Base-by-base conservation (phyloP, 164 flowering plant species). In the Vitis amurensis region DNA sequence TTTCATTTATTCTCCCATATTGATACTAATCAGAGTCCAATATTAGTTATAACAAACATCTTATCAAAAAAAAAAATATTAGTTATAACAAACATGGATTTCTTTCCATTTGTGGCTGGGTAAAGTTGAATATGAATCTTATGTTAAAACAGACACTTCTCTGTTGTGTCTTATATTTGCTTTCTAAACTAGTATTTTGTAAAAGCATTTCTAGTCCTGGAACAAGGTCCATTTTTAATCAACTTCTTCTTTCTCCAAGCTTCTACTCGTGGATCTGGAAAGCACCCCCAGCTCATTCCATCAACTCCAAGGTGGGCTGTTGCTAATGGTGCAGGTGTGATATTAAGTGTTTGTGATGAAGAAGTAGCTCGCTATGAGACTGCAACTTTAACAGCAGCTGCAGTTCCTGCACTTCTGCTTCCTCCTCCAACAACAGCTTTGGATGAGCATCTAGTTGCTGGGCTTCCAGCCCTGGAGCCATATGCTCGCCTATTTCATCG, bases 261-360 rank as follows among this genome's bases (percentile, higher is more conserved):
- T 69, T 80, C 85, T 83, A 83, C 86, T 64, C 93, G 92, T 73
- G 97, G 97, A 76, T 91, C 97, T 78, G 98, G 98, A 66, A 94
- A 94, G 79, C 98, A 94, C 86, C 98, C 98, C 19, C 98, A 94
- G 80, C 90, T 91, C 59, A 80, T 94, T 82, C 98, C 93, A 65
- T 91, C 98, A 76, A 94, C 96, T 67, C 97, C 98, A 68, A 86
- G 98, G 67, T 94, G 98, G 98, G 98, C 98, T 64, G 96, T 94
- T 75, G 98, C 98, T 44, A 92, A 94, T 85, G 98, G 98, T 61
- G 98, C 98, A 76, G 98, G 94, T 78, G 98, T 94, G 61, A 94
- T 94, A 71, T 76, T 94, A 64, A 94, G 97, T 76, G 98, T 94
- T 9, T 94, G 98, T 77, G 97, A 94, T 74, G 97, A 94, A 52